Evolutionary conservation across 1,139 yeast genomes (phyloP).

Genomic region (Candida labiduridarum): DNA sequence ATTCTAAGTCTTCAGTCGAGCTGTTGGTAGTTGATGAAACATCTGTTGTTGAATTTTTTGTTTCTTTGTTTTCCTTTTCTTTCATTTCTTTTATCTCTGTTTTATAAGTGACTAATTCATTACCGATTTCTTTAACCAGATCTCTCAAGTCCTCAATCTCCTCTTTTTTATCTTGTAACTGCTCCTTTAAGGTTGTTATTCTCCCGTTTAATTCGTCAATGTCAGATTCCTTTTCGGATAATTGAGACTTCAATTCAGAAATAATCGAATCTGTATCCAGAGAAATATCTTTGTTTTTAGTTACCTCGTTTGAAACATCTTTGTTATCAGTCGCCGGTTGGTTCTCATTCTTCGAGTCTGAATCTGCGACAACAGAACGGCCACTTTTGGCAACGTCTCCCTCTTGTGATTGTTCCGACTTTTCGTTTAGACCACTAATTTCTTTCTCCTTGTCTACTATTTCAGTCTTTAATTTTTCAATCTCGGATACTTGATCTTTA

Average conservation of each 20-base stretch:
- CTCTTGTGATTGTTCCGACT: not conserved
- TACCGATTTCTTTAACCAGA: slow-evolving; percentile 72
- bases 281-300: slow-evolving; percentile 17
- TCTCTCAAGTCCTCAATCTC: slow-evolving; percentile 67
- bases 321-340: not conserved
- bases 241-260: slow-evolving; percentile 3
- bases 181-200: slow-evolving; percentile 20
- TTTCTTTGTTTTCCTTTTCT: slow-evolving; percentile 14
- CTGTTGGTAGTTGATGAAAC: not conserved
- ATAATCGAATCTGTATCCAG: slow-evolving; percentile 10
- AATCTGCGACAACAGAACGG: not conserved
- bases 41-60: not conserved
- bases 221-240: slow-evolving; percentile 15
- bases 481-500: slow-evolving; percentile 7
- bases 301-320: slow-evolving; percentile 5
- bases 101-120: slow-evolving; percentile 65
- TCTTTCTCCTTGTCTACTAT: slow-evolving; percentile 2
- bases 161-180: slow-evolving; percentile 37
- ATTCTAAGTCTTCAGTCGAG: slow-evolving; percentile 1
- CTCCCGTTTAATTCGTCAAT: slow-evolving; percentile 20
- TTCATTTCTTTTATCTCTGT: slow-evolving; percentile 37
- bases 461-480: slow-evolving; percentile 2
- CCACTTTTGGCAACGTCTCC: too few relatives aligned
- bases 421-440: not conserved
- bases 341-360: not conserved